phyloP scores from a whole-genome alignment of 805 yeast genomes.

The Nakazawaea sp. region DNA sequence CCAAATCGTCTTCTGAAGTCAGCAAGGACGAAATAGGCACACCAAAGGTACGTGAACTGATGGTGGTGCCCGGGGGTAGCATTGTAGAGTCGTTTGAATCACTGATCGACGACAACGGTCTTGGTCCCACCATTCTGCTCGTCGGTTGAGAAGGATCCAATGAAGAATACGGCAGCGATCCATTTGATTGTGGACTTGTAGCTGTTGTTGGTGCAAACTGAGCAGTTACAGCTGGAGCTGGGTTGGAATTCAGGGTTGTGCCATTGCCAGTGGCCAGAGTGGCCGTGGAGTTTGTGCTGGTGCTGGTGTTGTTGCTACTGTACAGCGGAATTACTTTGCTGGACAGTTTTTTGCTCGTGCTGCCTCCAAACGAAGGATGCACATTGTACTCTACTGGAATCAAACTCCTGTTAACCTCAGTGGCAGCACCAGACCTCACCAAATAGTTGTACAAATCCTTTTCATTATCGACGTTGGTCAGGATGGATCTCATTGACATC shows the following conservation, averaged over 20 bases:
- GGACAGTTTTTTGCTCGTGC: not conserved
- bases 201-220: constrained; percentile 7
- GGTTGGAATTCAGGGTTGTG: not conserved
- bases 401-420: constrained; percentile 31
- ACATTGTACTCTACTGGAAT: constrained; percentile 65
- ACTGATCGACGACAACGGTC: not conserved
- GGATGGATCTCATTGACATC: constrained; percentile 70
- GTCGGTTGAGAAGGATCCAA: not conserved
- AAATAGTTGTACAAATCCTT: constrained; percentile 71
- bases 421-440: constrained; percentile 30
- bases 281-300: not conserved
- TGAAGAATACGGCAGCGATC: not conserved
- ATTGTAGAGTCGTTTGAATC: not conserved
- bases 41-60: constrained; percentile 57
- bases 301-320: not conserved
- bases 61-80: constrained; percentile 29
- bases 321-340: not conserved
- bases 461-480: constrained; percentile 76
- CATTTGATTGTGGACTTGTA: constrained; percentile 3
- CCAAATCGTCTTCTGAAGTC: constrained; percentile 81
- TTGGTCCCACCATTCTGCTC: not conserved
- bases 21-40: constrained; percentile 72
- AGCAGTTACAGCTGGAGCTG: constrained; percentile 10
- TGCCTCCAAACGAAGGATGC: constrained; percentile 54
- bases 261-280: constrained; percentile 3